phyloP scores from a whole-genome alignment of 768 basidiomycete genomes.

The Amanita subjunquillea region DNA sequence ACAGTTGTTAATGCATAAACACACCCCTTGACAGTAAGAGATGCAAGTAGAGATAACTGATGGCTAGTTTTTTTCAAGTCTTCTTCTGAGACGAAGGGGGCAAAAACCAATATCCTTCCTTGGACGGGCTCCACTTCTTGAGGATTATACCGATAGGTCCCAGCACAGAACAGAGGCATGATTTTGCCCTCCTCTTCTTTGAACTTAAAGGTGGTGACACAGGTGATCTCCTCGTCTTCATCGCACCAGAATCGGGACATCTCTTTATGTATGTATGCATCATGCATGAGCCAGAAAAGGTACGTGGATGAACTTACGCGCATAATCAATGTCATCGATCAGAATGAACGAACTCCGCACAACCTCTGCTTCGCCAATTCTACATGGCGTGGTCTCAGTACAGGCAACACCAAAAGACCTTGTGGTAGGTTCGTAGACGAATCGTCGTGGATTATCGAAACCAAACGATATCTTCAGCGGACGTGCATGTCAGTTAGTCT shows the following conservation, averaged over 20 bases:
- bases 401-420: conserved; percentile 62
- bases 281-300: neutral
- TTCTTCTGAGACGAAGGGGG: conserved; percentile 18
- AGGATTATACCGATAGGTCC: conserved; percentile 29
- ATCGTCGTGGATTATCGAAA: conserved; percentile 56
- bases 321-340: conserved; percentile 54
- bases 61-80: conserved; percentile 15
- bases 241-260: conserved; percentile 39
- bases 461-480: conserved; percentile 55
- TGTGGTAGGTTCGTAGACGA: conserved; percentile 45
- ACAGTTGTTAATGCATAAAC: conserved; percentile 53
- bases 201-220: conserved; percentile 30
- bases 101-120: conserved; percentile 56
- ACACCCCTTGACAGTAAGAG: conserved; percentile 46
- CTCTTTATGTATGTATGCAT: conserved; percentile 16
- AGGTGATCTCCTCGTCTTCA: conserved; percentile 52
- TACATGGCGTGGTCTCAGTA: conserved; percentile 38
- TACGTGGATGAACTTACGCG: conserved; percentile 32
- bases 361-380: conserved; percentile 38
- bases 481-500: neutral
- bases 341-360: conserved; percentile 52
- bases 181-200: conserved; percentile 17
- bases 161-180: conserved; percentile 38
- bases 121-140: conserved; percentile 39
- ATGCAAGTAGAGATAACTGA: conserved; percentile 30